phyloP scores from a whole-genome alignment of 1,139 yeast genomes.

The Trichomonascaceae sp. region DNA sequence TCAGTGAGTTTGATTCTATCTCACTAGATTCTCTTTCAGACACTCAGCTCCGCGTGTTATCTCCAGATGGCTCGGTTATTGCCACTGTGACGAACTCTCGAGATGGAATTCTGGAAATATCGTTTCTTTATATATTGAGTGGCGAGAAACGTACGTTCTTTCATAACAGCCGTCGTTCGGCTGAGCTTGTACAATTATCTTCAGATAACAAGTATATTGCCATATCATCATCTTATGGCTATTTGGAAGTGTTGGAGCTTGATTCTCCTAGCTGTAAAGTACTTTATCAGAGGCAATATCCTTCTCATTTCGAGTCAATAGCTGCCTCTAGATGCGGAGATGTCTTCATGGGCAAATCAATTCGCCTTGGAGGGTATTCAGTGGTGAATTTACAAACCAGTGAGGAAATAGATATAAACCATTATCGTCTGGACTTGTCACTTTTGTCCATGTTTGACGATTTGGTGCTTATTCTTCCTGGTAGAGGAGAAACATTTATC shows the following conservation, averaged over 20 bases:
- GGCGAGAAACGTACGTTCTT: neutral
- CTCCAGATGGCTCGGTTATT: conserved; percentile 4
- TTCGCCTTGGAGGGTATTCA: conserved; percentile 28
- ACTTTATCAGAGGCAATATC: conserved; percentile 25
- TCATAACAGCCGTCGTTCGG: conserved; percentile 7
- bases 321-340: conserved; percentile 26
- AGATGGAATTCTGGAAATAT: conserved; percentile 1
- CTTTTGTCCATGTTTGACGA: conserved; percentile 22
- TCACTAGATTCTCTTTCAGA: neutral
- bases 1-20: neutral
- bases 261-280: conserved; percentile 10
- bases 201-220: conserved; percentile 15
- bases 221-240: conserved; percentile 14
- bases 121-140: neutral
- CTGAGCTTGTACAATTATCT: conserved; percentile 9
- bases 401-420: conserved; percentile 29
- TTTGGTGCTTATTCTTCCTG: conserved; percentile 23
- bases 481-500: conserved; percentile 26
- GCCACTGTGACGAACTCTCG: neutral
- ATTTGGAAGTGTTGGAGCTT: conserved; percentile 14
- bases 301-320: conserved; percentile 27
- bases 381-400: conserved; percentile 25
- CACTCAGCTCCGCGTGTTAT: neutral
- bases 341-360: conserved; percentile 26
- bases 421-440: conserved; percentile 28